Base-by-base conservation (phyloP, 208 protist species). In the Angomonas desouzai region DNA sequence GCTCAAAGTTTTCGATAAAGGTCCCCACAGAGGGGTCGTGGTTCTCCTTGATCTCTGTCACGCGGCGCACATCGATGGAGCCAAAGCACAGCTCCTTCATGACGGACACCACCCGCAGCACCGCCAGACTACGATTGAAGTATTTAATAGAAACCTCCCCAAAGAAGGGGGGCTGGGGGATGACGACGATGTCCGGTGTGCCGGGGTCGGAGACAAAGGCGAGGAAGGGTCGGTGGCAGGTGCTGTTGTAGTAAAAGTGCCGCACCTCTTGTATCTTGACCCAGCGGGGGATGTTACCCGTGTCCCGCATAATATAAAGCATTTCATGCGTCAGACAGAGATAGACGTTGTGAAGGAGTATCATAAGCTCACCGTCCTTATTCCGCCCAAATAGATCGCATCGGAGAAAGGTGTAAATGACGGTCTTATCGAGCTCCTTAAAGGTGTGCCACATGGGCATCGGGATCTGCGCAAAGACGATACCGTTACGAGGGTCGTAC, bases 401-500 rank as follows among this genome's bases (percentile, higher is more conserved):
- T 1, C 69, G 69, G 51, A 59, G 57, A 53, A 83, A 83, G 34
- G 58, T 68, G 68, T 87, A 87, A 62, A 83, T 77, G 27, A 83
- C 77, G 9, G 73, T 62, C 74, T 83, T 76, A 56, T 87, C 81
- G 13, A 87, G 74, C 1, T 69, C 34, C 25, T 74, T 63, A 36
- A 86, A 79, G 43, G 62, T 76, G 49, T 81, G 64, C 74, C 72
- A 83, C 25, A 79, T 57, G 1, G 56, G 23, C 76, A 86, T 77
- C 11, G 76, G 80, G n/a, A 86, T 71, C 60, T 77, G 80, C 1
- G 69, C 73, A 23, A 86, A 82, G 69, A 66, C 58, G 29, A 86
- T 40, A 3, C 76, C 76, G 65, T 86, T 86, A 28, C 80, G 75
- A 4, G 80, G 80, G 73, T 86, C 80, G 64, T 86, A 87, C 30